Conservation (phyloP, 208 protist species). For the Trichomonas vaginalis region DNA sequence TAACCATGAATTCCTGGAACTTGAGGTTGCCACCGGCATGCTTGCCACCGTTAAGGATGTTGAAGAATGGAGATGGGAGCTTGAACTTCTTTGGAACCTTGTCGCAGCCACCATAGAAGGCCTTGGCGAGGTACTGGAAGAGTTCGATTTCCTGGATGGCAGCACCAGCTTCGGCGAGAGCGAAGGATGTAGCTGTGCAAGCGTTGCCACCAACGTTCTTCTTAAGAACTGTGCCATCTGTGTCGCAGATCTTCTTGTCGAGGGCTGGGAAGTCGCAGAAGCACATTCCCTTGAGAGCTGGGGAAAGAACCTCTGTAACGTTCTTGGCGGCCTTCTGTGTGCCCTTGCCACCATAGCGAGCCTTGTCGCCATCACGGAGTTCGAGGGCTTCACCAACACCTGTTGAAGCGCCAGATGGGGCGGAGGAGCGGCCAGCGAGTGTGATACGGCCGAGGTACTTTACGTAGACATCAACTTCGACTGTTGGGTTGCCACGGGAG, state of each 20-base stretch:
- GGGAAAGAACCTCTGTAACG: slow-evolving; percentile 77
- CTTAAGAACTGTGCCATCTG: not conserved
- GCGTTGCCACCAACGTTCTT: slow-evolving; percentile 11
- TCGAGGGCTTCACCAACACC: slow-evolving; percentile 83
- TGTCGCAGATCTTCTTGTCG: not conserved
- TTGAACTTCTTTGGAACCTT: not conserved
- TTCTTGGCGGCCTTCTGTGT: slow-evolving; percentile 76
- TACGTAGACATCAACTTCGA: not conserved
- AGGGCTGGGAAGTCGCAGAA: not conserved
- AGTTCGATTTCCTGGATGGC: not conserved
- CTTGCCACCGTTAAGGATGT: not conserved
- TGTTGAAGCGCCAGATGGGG: slow-evolving; percentile 93
- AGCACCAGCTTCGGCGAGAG: not conserved
- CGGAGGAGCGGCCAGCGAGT: slow-evolving; percentile 27
- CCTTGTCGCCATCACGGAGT: slow-evolving; percentile 77
- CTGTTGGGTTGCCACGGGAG: slow-evolving; percentile 17
- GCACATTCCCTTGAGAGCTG: slow-evolving; percentile 52
- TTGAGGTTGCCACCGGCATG: no score
- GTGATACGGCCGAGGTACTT: not conserved
- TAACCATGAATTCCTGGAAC: slow-evolving; percentile 67
- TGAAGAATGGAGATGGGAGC: slow-evolving; percentile 13
- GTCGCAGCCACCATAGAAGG: not conserved
- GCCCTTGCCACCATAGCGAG: slow-evolving; percentile 78
- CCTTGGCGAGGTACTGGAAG: not conserved
- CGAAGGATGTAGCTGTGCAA: not conserved